These are phyloP conservation scores for Linaria vulgaris DNA, from an alignment of 257 asterid species.

Conservation along the genomic window DNA sequence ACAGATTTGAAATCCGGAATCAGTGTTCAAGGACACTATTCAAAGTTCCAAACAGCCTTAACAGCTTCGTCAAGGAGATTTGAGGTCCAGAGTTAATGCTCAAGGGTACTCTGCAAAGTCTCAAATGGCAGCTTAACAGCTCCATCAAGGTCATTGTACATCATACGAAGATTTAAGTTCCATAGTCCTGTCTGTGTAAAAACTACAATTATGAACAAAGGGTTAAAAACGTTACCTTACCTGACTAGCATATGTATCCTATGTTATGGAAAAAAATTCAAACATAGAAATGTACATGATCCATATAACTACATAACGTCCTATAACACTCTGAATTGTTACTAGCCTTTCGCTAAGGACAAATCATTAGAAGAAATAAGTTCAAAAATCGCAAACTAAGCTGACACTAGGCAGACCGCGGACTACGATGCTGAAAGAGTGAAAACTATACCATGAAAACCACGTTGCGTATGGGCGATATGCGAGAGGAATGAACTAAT, in stretches of 20 bases:
- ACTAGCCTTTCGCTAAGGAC: background rate
- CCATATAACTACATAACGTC: background rate
- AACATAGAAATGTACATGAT: background rate
- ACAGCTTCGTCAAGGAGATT: no score
- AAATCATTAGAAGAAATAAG: background rate
- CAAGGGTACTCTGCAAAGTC: no score
- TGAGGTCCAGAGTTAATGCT: background rate
- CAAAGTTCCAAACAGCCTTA: no score
- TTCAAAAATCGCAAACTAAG: background rate
- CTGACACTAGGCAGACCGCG: background rate
- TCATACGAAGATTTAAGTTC: background rate
- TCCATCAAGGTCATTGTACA: no score
- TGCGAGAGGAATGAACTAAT: conserved; percentile 83
- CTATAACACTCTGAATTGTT: conserved; percentile 1
- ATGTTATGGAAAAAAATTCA: background rate
- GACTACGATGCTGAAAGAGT: background rate
- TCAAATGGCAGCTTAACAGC: no score
- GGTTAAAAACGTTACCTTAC: no score
- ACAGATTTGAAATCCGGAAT: no score
- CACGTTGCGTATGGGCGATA: conserved; percentile 79
- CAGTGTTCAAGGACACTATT: no score
- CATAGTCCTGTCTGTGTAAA: background rate
- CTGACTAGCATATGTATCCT: background rate
- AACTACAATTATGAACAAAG: background rate
- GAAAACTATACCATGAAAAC: conserved; percentile 80